Evolutionary conservation across 306 rosid genomes (phyloP).

Genomic region (Vicia villosa): DNA sequence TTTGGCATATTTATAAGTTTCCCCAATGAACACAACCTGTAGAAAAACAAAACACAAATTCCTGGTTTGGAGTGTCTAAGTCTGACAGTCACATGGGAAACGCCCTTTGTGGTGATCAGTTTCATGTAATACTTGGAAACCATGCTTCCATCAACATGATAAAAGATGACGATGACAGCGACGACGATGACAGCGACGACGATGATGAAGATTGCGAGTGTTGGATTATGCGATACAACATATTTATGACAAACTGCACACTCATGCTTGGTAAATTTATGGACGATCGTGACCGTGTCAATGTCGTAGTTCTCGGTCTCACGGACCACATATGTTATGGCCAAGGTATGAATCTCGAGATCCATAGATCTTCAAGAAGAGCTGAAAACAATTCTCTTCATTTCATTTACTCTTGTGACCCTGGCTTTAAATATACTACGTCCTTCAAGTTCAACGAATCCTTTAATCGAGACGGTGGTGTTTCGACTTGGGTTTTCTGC

Average conservation of each 20-base stretch:
- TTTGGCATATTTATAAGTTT: background rate
- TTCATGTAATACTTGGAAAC: background rate
- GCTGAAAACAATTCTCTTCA: background rate
- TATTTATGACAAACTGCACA: background rate
- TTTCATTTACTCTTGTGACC: background rate
- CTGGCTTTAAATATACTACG: background rate
- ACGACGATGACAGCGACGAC: no score
- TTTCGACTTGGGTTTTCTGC: background rate
- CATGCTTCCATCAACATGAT: background rate
- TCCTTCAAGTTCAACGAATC: background rate
- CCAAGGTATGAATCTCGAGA: background rate
- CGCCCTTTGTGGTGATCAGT: background rate
- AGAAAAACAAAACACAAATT: background rate
- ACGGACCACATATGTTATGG: background rate
- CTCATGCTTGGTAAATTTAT: background rate
- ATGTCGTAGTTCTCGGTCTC: no score
- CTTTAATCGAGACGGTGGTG: background rate
- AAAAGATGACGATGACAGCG: background rate
- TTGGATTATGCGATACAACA: background rate
- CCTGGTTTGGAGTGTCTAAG: background rate
- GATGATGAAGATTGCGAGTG: background rate
- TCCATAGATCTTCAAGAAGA: no score
- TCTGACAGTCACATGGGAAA: background rate
- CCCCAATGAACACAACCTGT: background rate
- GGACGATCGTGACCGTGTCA: background rate